These are phyloP conservation scores for Elaeis oleifera DNA, from an alignment of 202 grass and related monocot genomes.

Conservation along the genomic window DNA sequence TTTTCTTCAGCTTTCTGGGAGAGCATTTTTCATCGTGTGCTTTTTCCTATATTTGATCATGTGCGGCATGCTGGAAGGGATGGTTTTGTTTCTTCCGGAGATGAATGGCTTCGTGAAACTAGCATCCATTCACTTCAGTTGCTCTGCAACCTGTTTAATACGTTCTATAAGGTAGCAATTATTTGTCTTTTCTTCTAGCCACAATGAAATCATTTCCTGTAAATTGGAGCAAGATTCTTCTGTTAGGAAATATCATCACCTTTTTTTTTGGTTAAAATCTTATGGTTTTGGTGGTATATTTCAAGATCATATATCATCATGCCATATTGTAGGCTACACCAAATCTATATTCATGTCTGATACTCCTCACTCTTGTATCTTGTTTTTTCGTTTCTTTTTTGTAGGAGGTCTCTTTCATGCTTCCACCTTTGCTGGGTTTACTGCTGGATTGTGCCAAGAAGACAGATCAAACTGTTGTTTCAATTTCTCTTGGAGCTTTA, in stretches of 20 bases:
- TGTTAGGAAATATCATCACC: background rate
- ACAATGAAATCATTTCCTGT: too few relatives aligned
- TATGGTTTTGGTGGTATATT: too few relatives aligned
- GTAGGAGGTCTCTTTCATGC: slow-evolving; percentile 98
- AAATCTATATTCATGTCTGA: too few relatives aligned
- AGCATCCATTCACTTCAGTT: slow-evolving; percentile 98
- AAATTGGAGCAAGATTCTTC: background rate
- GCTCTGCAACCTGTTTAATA: slow-evolving; percentile 98
- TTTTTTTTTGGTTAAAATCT: background rate
- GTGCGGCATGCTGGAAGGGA: slow-evolving; percentile 93
- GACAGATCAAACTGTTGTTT: slow-evolving; percentile 97
- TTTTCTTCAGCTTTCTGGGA: slow-evolving; percentile 98
- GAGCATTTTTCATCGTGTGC: slow-evolving; percentile 92
- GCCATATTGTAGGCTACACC: too few relatives aligned
- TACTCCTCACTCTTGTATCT: slow-evolving; percentile 3
- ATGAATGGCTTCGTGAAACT: slow-evolving; percentile 96
- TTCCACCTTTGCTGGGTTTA: slow-evolving; percentile 82
- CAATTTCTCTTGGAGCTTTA: slow-evolving; percentile 89
- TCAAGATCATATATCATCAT: too few relatives aligned
- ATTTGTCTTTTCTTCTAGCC: slow-evolving; percentile 1
- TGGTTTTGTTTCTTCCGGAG: slow-evolving; percentile 58
- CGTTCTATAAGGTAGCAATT: slow-evolving; percentile 80
- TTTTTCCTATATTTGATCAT: slow-evolving; percentile 99
- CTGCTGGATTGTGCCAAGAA: slow-evolving; percentile 99
- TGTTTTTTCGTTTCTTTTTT: slow-evolving; percentile 14